Evolutionary conservation across 2,329 filamentous ascomycete species (phyloP).

Genomic region (Botryosphaeria dothidea): DNA sequence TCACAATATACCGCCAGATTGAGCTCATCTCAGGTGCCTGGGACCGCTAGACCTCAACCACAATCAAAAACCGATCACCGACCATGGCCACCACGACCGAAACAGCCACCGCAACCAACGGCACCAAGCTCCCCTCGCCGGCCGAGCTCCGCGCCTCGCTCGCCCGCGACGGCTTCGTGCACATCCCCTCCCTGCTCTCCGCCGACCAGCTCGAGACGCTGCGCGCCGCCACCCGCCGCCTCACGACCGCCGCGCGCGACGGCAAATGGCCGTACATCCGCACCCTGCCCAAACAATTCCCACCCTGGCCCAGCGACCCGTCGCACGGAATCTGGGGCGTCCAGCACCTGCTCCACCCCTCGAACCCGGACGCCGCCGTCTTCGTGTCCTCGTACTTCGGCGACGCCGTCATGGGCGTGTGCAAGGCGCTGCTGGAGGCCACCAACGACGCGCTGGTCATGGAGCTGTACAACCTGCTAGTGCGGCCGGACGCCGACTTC

Average conservation of each 20-base stretch:
- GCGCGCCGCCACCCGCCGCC: slow-evolving; percentile 58
- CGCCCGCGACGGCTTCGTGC: slow-evolving; percentile 72
- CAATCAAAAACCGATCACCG: neutral
- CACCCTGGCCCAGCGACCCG: slow-evolving; percentile 70
- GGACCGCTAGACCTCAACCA: neutral
- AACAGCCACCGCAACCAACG: slow-evolving; percentile 21
- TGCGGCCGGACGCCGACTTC: slow-evolving; percentile 70
- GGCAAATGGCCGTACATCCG: slow-evolving; percentile 80
- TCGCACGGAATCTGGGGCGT: slow-evolving; percentile 81
- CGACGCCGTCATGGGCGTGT: slow-evolving; percentile 36
- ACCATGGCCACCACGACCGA: neutral
- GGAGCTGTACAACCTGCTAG: slow-evolving; percentile 85
- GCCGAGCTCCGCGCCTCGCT: slow-evolving; percentile 56
- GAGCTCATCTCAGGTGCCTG: neutral
- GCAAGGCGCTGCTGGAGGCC: slow-evolving; percentile 57
- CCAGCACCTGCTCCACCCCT: slow-evolving; percentile 79
- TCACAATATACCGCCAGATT: neutral
- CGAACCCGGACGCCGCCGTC: slow-evolving; percentile 59
- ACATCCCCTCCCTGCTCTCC: slow-evolving; percentile 66
- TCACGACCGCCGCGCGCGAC: slow-evolving; percentile 63
- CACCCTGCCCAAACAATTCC: slow-evolving; percentile 87
- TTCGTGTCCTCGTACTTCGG: slow-evolving; percentile 76
- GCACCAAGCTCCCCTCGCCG: slow-evolving; percentile 25
- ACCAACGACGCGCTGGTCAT: slow-evolving; percentile 66
- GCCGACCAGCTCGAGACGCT: slow-evolving; percentile 58